phyloP scores from a whole-genome alignment of 495 filamentous ascomycete genomes.

The Cetradonia linearis region DNA sequence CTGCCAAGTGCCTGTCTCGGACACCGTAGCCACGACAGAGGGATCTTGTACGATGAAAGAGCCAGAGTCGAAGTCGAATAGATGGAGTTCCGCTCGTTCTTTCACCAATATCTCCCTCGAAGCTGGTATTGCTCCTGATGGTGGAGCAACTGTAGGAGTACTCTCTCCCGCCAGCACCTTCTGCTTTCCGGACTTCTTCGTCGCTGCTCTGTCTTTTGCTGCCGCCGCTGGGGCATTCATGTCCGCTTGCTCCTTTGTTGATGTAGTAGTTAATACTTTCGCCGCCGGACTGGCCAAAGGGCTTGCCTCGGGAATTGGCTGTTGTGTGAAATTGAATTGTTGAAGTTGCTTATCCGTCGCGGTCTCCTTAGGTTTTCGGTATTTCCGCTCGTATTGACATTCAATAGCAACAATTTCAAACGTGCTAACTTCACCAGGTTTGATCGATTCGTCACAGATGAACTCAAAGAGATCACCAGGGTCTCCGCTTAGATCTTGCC shows the following conservation, averaged over 20 bases:
- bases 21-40: slow-evolving; percentile 64
- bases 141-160: slow-evolving; percentile 43
- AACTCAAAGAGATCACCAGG: slow-evolving; percentile 91
- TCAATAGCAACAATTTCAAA: slow-evolving; percentile 80
- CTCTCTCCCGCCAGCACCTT: slow-evolving; percentile 29
- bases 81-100: slow-evolving; percentile 75
- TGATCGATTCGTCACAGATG: slow-evolving; percentile 69
- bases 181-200: slow-evolving; percentile 31
- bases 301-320: slow-evolving; percentile 73
- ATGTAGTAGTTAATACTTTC: slow-evolving; percentile 31
- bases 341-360: slow-evolving; percentile 73
- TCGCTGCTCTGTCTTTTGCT: slow-evolving; percentile 31
- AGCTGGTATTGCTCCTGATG: slow-evolving; percentile 55
- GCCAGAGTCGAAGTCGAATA: slow-evolving; percentile 80
- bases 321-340: slow-evolving; percentile 69
- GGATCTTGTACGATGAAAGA: slow-evolving; percentile 75
- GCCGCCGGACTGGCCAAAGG: slow-evolving; percentile 57
- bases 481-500: slow-evolving; percentile 92
- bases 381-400: slow-evolving; percentile 97
- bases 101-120: slow-evolving; percentile 60
- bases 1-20: slow-evolving; percentile 81
- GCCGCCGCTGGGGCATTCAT: slow-evolving; percentile 35
- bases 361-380: slow-evolving; percentile 61
- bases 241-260: slow-evolving; percentile 23
- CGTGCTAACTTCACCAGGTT: slow-evolving; percentile 57